phyloP scores from a whole-genome alignment of 108 stramenopile species.

The Aureococcus anophagefferens region DNA sequence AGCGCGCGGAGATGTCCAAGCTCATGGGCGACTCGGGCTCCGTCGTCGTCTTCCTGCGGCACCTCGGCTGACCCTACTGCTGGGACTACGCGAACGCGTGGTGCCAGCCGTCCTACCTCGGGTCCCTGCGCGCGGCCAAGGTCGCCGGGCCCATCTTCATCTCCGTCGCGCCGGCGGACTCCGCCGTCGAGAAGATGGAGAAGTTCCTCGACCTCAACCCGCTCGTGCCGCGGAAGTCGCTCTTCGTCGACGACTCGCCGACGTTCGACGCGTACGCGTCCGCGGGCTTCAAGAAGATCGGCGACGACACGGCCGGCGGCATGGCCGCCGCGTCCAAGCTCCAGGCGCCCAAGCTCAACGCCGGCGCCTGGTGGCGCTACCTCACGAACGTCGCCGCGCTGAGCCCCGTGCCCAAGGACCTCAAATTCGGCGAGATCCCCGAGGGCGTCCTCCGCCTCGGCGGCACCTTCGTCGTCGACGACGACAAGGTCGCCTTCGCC shows the following conservation, averaged over 20 bases:
- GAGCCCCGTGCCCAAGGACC: constrained; percentile 7
- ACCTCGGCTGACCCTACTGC: constrained; percentile 79
- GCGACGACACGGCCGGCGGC: constrained; percentile 42
- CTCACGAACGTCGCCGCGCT: background rate
- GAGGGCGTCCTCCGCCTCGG: constrained; percentile 70
- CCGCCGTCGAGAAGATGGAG: constrained; percentile 54
- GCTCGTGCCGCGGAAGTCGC: constrained; percentile 33
- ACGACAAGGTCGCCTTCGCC: constrained; percentile 54
- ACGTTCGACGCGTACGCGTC: constrained; percentile 56
- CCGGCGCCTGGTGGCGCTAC: background rate
- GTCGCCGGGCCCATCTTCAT: constrained; percentile 61
- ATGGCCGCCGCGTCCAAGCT: constrained; percentile 35
- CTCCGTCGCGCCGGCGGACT: constrained; percentile 33
- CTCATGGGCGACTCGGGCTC: background rate
- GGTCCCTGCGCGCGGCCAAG: constrained; percentile 20
- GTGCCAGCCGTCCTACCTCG: constrained; percentile 49
- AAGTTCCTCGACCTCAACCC: constrained; percentile 62
- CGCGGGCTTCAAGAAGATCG: constrained; percentile 49
- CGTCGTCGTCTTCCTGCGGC: constrained; percentile 58
- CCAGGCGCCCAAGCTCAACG: constrained; percentile 37
- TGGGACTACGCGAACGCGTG: constrained; percentile 72
- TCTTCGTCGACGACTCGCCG: constrained; percentile 60
- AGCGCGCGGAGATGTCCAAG: background rate
- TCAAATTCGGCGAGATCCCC: constrained; percentile 63
- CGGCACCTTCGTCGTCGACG: constrained; percentile 68